These are phyloP conservation scores for Colletotrichum camelliae DNA, from an alignment of 2,329 filamentous ascomycete species.

Conservation along the genomic window DNA sequence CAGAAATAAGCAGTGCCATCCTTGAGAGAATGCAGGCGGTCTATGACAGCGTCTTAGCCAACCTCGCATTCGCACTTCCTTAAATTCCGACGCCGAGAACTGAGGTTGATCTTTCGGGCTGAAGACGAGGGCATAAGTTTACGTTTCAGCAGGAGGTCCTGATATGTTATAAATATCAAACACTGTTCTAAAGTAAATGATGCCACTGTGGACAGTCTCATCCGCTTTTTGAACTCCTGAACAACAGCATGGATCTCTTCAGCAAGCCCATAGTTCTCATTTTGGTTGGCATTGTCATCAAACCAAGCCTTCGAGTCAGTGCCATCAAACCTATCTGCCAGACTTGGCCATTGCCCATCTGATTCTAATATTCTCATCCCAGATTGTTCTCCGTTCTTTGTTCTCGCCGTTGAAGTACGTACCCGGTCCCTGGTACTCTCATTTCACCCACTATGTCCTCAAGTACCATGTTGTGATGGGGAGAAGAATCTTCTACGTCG, in stretches of 20 bases:
- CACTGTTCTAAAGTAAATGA: background rate
- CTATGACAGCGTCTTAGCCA: background rate
- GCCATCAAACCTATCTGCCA: background rate
- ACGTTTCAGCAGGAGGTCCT: background rate
- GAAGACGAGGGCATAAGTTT: background rate
- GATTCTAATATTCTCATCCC: background rate
- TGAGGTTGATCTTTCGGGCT: background rate
- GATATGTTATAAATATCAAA: background rate
- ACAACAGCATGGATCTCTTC: background rate
- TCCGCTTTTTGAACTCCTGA: background rate
- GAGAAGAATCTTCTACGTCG: slow-evolving; percentile 51
- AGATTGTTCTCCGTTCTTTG: background rate
- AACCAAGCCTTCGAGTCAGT: background rate
- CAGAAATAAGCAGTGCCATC: background rate
- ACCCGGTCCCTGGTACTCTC: background rate
- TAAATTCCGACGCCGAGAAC: background rate
- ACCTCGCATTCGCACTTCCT: background rate
- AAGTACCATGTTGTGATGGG: slow-evolving; percentile 31
- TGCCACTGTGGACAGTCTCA: background rate
- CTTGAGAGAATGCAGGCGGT: background rate
- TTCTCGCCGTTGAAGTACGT: background rate
- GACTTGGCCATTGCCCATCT: background rate
- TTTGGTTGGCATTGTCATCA: background rate
- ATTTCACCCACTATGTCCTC: background rate
- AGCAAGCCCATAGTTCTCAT: background rate